A percentile compares a stretch with the other conserved stretches of the same genome.
Conservation (phyloP, 2,329 filamentous ascomycete species). For the Waltergamsia citrina region DNA sequence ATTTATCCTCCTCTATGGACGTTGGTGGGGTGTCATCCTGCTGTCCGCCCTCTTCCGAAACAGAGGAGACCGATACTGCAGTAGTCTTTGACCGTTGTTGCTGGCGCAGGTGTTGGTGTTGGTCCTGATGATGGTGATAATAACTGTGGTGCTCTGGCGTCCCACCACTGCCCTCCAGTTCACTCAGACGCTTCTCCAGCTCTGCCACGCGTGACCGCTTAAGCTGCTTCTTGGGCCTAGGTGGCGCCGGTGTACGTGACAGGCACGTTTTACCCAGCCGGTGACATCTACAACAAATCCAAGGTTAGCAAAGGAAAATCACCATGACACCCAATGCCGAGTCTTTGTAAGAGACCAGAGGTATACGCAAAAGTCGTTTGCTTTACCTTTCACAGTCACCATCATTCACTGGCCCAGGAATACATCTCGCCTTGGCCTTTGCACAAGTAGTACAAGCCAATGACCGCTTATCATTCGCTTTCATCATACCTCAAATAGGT, state of each 20-base stretch:
- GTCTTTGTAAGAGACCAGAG: too few relatives aligned
- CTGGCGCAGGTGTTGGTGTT: too few relatives aligned
- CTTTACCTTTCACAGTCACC: slow-evolving; percentile 38
- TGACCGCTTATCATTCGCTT: slow-evolving; percentile 28
- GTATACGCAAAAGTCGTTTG: background rate
- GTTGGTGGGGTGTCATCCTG: too few relatives aligned
- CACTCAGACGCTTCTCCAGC: slow-evolving; percentile 38
- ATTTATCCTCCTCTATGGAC: too few relatives aligned
- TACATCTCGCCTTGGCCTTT: slow-evolving; percentile 41
- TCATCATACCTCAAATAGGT: too few relatives aligned
- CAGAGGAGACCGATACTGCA: too few relatives aligned
- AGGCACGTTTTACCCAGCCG: slow-evolving; percentile 37
- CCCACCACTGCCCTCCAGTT: slow-evolving; percentile 20
- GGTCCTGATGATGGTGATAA: too few relatives aligned
- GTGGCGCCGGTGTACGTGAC: slow-evolving; percentile 35
- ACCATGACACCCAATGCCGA: too few relatives aligned
- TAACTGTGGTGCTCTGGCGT: too few relatives aligned
- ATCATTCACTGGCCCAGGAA: slow-evolving; percentile 26
- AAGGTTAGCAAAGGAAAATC: too few relatives aligned
- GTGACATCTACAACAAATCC: slow-evolving; percentile 26
- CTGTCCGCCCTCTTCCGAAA: too few relatives aligned
- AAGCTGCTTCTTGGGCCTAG: slow-evolving; percentile 33
- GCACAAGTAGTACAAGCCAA: slow-evolving; percentile 41
- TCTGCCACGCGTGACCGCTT: slow-evolving; percentile 40
- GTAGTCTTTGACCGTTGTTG: too few relatives aligned